Conservation (phyloP, 2,329 filamentous ascomycete genomes). For the Rhynchosporium graminicola region DNA sequence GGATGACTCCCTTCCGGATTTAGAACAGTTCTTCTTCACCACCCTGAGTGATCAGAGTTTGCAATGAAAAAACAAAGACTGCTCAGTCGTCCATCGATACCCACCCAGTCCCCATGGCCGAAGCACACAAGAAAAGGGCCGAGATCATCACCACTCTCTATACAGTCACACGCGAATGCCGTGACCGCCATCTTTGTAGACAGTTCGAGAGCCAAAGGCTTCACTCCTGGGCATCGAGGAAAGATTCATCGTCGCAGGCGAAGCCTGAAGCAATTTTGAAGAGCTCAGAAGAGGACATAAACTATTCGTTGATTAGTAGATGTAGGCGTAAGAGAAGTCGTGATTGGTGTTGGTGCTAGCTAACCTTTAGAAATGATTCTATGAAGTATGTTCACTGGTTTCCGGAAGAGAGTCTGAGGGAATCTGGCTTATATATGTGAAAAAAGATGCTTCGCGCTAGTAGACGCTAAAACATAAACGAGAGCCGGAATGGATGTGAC, state of each 20-base stretch:
- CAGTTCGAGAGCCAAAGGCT: conserved; percentile 62
- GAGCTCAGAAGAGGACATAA: conserved; percentile 89
- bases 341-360: background rate
- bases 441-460: background rate
- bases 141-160: conserved; percentile 96
- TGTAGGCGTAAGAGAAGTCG: background rate
- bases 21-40: conserved; percentile 44
- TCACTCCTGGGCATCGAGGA: conserved; percentile 92
- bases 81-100: conserved; percentile 90
- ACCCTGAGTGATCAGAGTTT: conserved; percentile 48
- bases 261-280: conserved; percentile 84
- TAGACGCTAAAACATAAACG: background rate
- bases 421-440: background rate
- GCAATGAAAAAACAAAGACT: conserved; percentile 58
- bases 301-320: conserved; percentile 59
- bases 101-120: conserved; percentile 77
- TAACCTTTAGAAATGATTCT: conserved; percentile 13
- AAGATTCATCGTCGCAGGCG: conserved; percentile 89
- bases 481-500: background rate
- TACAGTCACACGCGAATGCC: conserved; percentile 52
- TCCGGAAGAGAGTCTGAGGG: background rate
- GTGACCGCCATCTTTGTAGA: conserved; percentile 62
- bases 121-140: conserved; percentile 52
- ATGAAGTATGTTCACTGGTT: conserved; percentile 8
- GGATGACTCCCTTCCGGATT: no score